Percentiles rank a stretch among this genome's conserved stretches.
Conservation (phyloP, 2,329 filamentous ascomycete genomes). For the Paracoccidioides brasiliensis region DNA sequence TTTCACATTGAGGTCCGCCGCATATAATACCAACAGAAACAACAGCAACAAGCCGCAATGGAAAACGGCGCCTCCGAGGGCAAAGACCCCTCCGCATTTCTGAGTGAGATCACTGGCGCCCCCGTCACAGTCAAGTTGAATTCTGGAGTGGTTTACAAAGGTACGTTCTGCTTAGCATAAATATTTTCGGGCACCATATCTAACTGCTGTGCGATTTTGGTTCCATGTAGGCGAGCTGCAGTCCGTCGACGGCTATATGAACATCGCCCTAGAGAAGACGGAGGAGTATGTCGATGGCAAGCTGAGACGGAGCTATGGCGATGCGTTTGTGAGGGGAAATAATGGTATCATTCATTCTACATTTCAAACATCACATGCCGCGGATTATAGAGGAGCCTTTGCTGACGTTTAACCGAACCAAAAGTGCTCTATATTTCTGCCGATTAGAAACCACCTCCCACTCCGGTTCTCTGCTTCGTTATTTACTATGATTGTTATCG, state of each 20-base stretch:
- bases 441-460: slow-evolving; percentile 10
- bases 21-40: not conserved
- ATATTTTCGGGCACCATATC: not conserved
- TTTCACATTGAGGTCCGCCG: not conserved
- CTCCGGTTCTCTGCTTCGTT: not conserved
- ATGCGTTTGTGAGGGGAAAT: slow-evolving; percentile 91
- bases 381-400: not conserved
- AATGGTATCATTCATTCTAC: slow-evolving; percentile 49
- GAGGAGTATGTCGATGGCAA: slow-evolving; percentile 80
- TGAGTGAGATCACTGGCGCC: slow-evolving; percentile 87
- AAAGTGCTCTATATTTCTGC: slow-evolving; percentile 29
- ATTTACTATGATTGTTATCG: not conserved
- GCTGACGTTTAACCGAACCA: not conserved
- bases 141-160: slow-evolving; percentile 97
- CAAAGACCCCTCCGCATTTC: slow-evolving; percentile 84
- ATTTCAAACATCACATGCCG: not conserved
- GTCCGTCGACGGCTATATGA: slow-evolving; percentile 98
- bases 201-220: not conserved
- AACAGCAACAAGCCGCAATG: slow-evolving; percentile 38
- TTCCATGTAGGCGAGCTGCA: slow-evolving; percentile 64
- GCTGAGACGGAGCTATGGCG: slow-evolving; percentile 72
- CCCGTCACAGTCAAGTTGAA: slow-evolving; percentile 95
- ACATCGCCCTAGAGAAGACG: slow-evolving; percentile 93
- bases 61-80: slow-evolving; percentile 65
- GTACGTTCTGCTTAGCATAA: slow-evolving; percentile 32